phyloP scores from a whole-genome alignment of 495 filamentous ascomycete genomes.

The Aspergillus incahuasiensis region DNA sequence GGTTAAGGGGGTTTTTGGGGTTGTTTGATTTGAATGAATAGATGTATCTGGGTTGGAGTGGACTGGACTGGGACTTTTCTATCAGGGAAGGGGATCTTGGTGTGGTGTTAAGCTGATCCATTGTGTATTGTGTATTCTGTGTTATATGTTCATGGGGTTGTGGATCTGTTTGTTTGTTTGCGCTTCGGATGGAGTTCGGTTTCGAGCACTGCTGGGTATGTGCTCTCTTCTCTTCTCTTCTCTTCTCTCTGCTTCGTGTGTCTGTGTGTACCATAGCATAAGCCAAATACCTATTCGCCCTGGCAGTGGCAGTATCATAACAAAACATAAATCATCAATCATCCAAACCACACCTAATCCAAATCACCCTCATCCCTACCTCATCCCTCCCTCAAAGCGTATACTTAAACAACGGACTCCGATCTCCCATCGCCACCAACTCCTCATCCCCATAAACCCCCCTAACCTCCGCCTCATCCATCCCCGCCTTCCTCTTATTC shows the following conservation, averaged over 20 bases:
- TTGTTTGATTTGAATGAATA: too few species aligned
- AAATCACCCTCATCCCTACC: background rate
- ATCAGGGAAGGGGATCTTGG: background rate
- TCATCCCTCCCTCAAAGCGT: constrained; percentile 10
- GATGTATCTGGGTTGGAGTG: too few species aligned
- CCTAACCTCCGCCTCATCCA: constrained; percentile 28
- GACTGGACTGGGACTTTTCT: too few species aligned
- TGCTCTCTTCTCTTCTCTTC: too few species aligned
- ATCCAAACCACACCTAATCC: background rate
- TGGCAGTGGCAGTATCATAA: too few species aligned
- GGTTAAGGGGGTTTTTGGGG: constrained; percentile 40
- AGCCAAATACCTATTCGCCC: too few species aligned
- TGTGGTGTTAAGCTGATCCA: background rate
- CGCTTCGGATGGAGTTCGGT: too few species aligned
- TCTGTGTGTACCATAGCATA: too few species aligned
- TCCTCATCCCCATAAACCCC: constrained; percentile 32
- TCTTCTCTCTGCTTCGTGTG: too few species aligned
- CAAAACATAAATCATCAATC: background rate
- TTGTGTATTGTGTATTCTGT: constrained; percentile 2
- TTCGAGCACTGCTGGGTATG: too few species aligned
- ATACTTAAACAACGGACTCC: constrained; percentile 39
- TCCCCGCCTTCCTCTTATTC: constrained; percentile 21
- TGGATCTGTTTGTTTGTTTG: too few species aligned
- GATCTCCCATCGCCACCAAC: constrained; percentile 40
- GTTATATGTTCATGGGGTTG: too few species aligned